Conservation (phyloP, 108 stramenopile species). For the Cyclotella sp. region DNA sequence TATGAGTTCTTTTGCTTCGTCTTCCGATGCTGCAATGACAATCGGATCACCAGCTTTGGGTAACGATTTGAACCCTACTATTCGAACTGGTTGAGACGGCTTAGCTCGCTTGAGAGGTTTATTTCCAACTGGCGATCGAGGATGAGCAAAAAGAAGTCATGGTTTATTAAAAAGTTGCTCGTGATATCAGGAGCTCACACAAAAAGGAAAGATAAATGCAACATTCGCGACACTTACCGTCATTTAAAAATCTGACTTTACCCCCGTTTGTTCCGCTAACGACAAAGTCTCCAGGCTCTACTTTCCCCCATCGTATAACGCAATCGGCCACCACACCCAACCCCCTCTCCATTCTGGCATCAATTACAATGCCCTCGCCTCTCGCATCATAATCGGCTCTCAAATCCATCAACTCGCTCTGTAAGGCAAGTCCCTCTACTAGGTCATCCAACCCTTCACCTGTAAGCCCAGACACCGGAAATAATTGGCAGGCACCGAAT, state of each 20-base stretch:
- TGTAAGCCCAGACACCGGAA: constrained; percentile 87
- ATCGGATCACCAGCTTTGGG: constrained; percentile 89
- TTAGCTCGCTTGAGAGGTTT: constrained; percentile 62
- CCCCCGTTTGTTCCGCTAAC: constrained; percentile 77
- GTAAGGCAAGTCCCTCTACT: constrained; percentile 80
- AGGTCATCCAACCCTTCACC: constrained; percentile 92
- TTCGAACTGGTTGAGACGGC: constrained; percentile 84
- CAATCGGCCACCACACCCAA: constrained; percentile 84
- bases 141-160: not conserved
- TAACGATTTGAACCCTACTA: constrained; percentile 82
- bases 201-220: not conserved
- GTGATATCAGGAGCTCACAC: no score
- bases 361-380: constrained; percentile 86
- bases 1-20: constrained; percentile 71
- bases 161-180: not conserved
- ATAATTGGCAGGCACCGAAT: constrained; percentile 88
- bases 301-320: constrained; percentile 81
- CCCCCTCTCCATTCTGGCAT: constrained; percentile 82
- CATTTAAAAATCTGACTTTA: constrained; percentile 77
- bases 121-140: constrained; percentile 48
- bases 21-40: constrained; percentile 72
- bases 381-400: constrained; percentile 79
- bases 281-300: constrained; percentile 74
- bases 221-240: constrained; percentile 48
- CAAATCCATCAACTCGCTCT: constrained; percentile 87